Conservation (phyloP, 345 rosid species). For the Angophora floribunda region DNA sequence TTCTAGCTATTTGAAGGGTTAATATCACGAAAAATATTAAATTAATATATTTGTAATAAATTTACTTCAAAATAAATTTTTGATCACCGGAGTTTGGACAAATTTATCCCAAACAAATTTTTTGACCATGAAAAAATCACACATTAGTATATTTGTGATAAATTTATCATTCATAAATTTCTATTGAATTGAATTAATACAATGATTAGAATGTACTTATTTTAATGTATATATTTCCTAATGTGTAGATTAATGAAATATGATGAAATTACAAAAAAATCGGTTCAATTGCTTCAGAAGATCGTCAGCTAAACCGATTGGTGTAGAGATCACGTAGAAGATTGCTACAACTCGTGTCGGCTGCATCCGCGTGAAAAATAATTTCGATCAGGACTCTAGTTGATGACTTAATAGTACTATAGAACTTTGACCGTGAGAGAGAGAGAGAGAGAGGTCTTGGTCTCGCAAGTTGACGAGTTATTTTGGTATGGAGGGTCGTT, state of each 20-base stretch:
- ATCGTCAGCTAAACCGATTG: background rate
- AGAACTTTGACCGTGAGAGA: background rate
- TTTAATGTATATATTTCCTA: too few species aligned
- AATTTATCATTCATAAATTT: too few species aligned
- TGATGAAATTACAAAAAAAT: background rate
- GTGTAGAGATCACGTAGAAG: rapidly evolving
- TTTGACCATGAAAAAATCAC: too few species aligned
- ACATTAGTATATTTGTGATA: too few species aligned
- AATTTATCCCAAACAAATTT: too few species aligned
- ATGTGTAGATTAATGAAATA: background rate
- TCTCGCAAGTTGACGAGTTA: background rate
- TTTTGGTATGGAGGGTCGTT: background rate
- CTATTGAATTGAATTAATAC: too few species aligned
- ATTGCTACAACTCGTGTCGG: background rate
- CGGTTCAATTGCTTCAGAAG: background rate
- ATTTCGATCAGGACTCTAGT: background rate
- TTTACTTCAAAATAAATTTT: too few species aligned
- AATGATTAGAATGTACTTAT: background rate
- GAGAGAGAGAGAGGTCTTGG: background rate
- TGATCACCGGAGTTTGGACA: too few species aligned
- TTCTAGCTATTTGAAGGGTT: too few species aligned
- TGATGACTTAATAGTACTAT: background rate
- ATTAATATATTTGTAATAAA: too few species aligned
- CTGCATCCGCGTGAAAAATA: background rate
- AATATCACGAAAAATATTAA: too few species aligned